Evolutionary conservation across 805 yeast genomes (phyloP).

Genomic region (Lachancea waltii): DNA sequence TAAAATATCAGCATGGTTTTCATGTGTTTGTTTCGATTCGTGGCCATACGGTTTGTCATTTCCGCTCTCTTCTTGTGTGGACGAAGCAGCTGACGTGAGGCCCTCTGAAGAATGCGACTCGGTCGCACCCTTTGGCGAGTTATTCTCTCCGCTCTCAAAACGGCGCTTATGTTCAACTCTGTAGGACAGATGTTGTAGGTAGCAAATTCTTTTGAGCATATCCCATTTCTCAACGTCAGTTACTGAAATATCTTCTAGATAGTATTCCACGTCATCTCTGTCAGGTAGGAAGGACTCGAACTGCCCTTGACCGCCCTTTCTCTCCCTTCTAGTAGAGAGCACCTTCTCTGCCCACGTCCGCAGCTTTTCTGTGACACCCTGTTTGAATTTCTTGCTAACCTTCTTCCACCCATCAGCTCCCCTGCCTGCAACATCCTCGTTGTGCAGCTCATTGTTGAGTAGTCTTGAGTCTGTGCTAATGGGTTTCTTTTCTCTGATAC

Average conservation of each 20-base stretch:
- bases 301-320: slow-evolving; percentile 26
- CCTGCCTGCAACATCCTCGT: slow-evolving; percentile 66
- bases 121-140: no score
- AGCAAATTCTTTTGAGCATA: slow-evolving; percentile 62
- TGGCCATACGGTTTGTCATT: not conserved
- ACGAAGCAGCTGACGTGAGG: no score
- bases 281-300: slow-evolving; percentile 44
- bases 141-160: not conserved
- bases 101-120: no score
- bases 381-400: slow-evolving; percentile 42
- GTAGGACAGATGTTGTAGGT: slow-evolving; percentile 59
- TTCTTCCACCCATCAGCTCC: slow-evolving; percentile 60
- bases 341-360: slow-evolving; percentile 49
- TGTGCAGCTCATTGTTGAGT: slow-evolving; percentile 57
- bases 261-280: slow-evolving; percentile 48
- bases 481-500: slow-evolving; percentile 76
- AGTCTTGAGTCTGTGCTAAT: slow-evolving; percentile 79
- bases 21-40: slow-evolving; percentile 8
- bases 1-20: slow-evolving; percentile 13
- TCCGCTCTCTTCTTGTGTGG: not conserved
- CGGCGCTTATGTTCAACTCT: slow-evolving; percentile 36
- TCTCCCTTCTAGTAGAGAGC: slow-evolving; percentile 30
- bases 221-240: slow-evolving; percentile 59
- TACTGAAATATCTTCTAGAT: slow-evolving; percentile 42
- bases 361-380: slow-evolving; percentile 48